Conservation (phyloP, 2,329 filamentous ascomycete genomes). For the Hymenoscyphus infarciens region DNA sequence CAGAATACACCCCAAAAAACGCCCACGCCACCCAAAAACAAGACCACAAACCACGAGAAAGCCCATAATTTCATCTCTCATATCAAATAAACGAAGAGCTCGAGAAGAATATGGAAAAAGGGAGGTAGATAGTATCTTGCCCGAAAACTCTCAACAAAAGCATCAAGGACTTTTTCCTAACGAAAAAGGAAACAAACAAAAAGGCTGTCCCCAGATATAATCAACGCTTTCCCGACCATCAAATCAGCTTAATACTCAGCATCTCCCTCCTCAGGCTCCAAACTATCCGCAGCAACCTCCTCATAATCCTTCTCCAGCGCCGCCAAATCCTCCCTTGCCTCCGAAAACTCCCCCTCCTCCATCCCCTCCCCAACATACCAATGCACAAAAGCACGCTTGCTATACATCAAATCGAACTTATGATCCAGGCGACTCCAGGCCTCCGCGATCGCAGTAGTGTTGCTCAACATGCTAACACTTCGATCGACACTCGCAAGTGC, state of each 20-base stretch:
- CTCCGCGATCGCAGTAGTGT: slow-evolving; percentile 64
- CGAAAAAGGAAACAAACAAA: neutral
- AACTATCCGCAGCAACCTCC: slow-evolving; percentile 55
- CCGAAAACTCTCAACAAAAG: no score
- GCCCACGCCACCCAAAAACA: no score
- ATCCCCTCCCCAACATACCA: slow-evolving; percentile 70
- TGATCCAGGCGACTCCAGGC: slow-evolving; percentile 62
- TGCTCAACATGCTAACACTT: slow-evolving; percentile 60
- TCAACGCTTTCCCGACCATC: neutral
- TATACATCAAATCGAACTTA: slow-evolving; percentile 70
- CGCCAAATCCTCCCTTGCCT: slow-evolving; percentile 63
- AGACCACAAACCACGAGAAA: no score
- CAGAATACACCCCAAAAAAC: no score
- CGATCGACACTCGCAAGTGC: slow-evolving; percentile 53
- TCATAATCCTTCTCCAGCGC: slow-evolving; percentile 64
- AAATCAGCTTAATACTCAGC: slow-evolving; percentile 35
- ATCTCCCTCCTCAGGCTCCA: slow-evolving; percentile 48
- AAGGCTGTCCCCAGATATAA: neutral
- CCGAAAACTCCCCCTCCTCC: slow-evolving; percentile 66
- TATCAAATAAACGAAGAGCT: no score
- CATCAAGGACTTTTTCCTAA: no score
- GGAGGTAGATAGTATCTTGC: no score
- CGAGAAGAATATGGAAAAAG: no score
- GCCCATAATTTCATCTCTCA: no score
- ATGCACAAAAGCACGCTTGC: slow-evolving; percentile 66